Percentiles rank a stretch among this genome's conserved stretches.
Evolutionary conservation across 2,329 filamentous ascomycete species (phyloP).

Genomic region (Aureobasidium pullulans): DNA sequence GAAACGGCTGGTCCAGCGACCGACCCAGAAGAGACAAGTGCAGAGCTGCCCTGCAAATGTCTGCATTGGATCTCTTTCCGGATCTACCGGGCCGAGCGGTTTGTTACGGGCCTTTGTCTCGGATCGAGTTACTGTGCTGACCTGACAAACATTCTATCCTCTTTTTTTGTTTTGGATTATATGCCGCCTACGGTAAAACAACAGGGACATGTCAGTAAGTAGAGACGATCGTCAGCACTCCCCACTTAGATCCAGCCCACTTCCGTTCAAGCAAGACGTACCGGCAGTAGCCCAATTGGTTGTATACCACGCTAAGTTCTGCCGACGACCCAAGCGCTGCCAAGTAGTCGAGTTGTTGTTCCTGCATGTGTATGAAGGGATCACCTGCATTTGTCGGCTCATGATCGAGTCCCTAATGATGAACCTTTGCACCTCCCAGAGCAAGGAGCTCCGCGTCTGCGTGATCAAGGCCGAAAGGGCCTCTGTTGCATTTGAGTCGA

Average conservation of each 20-base stretch:
- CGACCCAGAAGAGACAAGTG: slow-evolving; percentile 8
- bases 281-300: background rate
- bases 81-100: slow-evolving; percentile 8
- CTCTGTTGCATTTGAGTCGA: slow-evolving; percentile 13
- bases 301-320: slow-evolving; percentile 6
- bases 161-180: slow-evolving; percentile 1
- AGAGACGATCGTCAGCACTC: slow-evolving; percentile 11
- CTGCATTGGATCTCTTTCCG: slow-evolving; percentile 11
- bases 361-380: slow-evolving; percentile 13
- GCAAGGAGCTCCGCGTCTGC: slow-evolving; percentile 13
- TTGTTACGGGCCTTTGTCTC: slow-evolving; percentile 11
- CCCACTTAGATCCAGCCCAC: background rate
- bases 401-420: slow-evolving; percentile 9
- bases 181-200: slow-evolving; percentile 2
- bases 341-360: slow-evolving; percentile 9
- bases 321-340: slow-evolving; percentile 7
- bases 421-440: slow-evolving; percentile 10
- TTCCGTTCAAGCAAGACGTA: slow-evolving; percentile 6
- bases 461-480: slow-evolving; percentile 10
- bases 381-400: slow-evolving; percentile 10
- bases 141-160: slow-evolving; percentile 13
- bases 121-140: slow-evolving; percentile 12
- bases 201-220: slow-evolving; percentile 8
- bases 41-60: slow-evolving; percentile 8
- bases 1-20: slow-evolving; percentile 5